phyloP scores from a whole-genome alignment of 1,139 yeast genomes.

The Candida smagusa region DNA sequence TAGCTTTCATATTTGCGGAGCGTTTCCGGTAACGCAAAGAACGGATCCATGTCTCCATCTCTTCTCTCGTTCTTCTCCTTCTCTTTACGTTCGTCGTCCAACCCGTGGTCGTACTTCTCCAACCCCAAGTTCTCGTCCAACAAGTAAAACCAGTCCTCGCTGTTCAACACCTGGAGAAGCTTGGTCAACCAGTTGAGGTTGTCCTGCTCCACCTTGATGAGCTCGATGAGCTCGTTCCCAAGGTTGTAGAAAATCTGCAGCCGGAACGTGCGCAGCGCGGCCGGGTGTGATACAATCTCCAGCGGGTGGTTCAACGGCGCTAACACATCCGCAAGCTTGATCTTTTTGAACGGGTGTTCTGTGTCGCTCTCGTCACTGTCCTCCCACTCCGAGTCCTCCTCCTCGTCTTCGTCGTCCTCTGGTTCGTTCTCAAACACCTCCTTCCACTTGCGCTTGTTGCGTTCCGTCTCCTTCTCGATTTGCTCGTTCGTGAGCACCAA shows the following conservation, averaged over 20 bases:
- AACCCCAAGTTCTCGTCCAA: slow-evolving; percentile 63
- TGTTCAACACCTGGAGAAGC: slow-evolving; percentile 73
- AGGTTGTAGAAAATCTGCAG: slow-evolving; percentile 49
- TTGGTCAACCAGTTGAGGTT: slow-evolving; percentile 68
- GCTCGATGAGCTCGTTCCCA: slow-evolving; percentile 69
- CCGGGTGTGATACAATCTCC: slow-evolving; percentile 71
- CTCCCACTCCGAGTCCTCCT: slow-evolving; percentile 21
- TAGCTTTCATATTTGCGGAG: slow-evolving; percentile 34
- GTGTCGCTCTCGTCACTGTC: slow-evolving; percentile 18
- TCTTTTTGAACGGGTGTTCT: slow-evolving; percentile 32
- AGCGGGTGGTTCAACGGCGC: slow-evolving; percentile 80
- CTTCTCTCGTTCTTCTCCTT: slow-evolving; percentile 12
- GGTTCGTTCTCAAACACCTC: slow-evolving; percentile 21
- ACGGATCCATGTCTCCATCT: slow-evolving; percentile 28
- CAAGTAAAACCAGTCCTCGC: slow-evolving; percentile 76
- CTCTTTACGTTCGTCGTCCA: slow-evolving; percentile 28
- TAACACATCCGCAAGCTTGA: slow-evolving; percentile 53
- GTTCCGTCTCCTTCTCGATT: slow-evolving; percentile 25
- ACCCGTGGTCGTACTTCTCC: slow-evolving; percentile 67
- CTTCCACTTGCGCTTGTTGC: slow-evolving; percentile 39
- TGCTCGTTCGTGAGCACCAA: slow-evolving; percentile 37
- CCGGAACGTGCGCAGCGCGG: slow-evolving; percentile 63
- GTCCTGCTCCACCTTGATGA: slow-evolving; percentile 77
- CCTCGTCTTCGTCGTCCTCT: slow-evolving; percentile 12
- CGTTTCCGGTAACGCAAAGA: slow-evolving; percentile 37